A percentile compares a stretch with the other conserved stretches of the same genome.
Conservation (phyloP, 345 rosid species). For the Clarkia xantiana region DNA sequence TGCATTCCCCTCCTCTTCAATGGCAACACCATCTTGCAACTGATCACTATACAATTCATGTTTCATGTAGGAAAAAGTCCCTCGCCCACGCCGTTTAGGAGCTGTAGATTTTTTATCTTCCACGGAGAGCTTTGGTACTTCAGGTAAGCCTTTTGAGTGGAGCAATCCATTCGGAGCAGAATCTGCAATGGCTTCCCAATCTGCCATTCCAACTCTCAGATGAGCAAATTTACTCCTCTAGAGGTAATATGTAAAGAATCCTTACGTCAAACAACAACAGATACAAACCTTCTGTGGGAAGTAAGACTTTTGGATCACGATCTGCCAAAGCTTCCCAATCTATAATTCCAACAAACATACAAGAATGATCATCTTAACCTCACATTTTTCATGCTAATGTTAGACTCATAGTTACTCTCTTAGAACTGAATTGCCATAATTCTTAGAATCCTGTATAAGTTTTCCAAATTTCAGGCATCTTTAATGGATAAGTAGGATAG, state of each 20-base stretch:
- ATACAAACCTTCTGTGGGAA: too few species aligned
- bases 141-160: slow-evolving; percentile 35
- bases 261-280: not conserved
- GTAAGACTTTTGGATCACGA: too few species aligned
- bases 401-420: too few species aligned
- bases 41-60: slow-evolving; percentile 48
- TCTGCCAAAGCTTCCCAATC: too few species aligned
- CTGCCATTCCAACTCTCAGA: slow-evolving; percentile 19
- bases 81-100: slow-evolving; percentile 84
- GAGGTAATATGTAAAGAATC: not conserved
- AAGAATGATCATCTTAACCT: too few species aligned
- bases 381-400: too few species aligned
- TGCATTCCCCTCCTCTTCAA: slow-evolving; percentile 31
- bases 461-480: too few species aligned
- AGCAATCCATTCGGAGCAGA: slow-evolving; percentile 42
- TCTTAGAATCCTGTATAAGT: too few species aligned
- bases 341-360: too few species aligned
- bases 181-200: slow-evolving; percentile 91
- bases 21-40: slow-evolving; percentile 11
- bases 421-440: too few species aligned
- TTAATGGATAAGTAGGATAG: too few species aligned
- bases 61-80: slow-evolving; percentile 57
- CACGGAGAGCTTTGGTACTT: slow-evolving; percentile 43
- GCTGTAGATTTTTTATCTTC: slow-evolving; percentile 37
- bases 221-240: not conserved